Evolutionary conservation across 352 stramenopile species (phyloP).

Genomic region (Albugo laibachii): DNA sequence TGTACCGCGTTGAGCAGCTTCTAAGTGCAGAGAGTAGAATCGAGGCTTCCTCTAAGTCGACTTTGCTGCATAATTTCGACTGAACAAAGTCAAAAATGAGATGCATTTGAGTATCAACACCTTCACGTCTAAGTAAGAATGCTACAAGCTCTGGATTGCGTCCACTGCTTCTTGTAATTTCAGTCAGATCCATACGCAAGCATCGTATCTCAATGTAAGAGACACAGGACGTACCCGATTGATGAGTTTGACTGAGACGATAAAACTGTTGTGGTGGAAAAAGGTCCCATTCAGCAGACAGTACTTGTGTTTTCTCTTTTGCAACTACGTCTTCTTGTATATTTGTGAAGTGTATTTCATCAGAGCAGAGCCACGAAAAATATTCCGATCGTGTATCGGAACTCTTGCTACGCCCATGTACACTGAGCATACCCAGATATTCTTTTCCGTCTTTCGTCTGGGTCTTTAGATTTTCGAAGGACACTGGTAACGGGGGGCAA

Average conservation of each 20-base stretch:
- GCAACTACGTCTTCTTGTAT: not conserved
- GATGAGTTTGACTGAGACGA: constrained; percentile 16
- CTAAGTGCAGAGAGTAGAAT: not conserved
- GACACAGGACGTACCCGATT: not conserved
- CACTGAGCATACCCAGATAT: not conserved
- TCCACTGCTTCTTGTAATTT: constrained; percentile 33
- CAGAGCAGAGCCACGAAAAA: too few relatives aligned
- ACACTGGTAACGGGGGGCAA: constrained; percentile 11
- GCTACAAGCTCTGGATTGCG: constrained; percentile 38
- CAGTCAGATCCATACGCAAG: constrained; percentile 37
- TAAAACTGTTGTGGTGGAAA: constrained; percentile 37
- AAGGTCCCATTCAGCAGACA: constrained; percentile 27
- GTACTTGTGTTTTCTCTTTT: not conserved
- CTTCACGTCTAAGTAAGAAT: constrained; percentile 37
- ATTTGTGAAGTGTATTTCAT: too few relatives aligned
- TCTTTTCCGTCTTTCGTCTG: not conserved
- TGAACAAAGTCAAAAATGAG: constrained; percentile 31
- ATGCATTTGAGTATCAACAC: constrained; percentile 20
- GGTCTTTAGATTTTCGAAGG: too few relatives aligned
- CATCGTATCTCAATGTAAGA: constrained; percentile 38
- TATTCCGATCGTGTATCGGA: not conserved
- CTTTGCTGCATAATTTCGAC: constrained; percentile 32
- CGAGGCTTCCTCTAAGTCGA: constrained; percentile 4
- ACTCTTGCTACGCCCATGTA: not conserved
- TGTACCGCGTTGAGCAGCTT: not conserved